A percentile compares a stretch with the other conserved stretches of the same genome.
These are phyloP conservation scores for Stentor coeruleus DNA, from an alignment of 73 alveolate species.

Conservation along the genomic window DNA sequence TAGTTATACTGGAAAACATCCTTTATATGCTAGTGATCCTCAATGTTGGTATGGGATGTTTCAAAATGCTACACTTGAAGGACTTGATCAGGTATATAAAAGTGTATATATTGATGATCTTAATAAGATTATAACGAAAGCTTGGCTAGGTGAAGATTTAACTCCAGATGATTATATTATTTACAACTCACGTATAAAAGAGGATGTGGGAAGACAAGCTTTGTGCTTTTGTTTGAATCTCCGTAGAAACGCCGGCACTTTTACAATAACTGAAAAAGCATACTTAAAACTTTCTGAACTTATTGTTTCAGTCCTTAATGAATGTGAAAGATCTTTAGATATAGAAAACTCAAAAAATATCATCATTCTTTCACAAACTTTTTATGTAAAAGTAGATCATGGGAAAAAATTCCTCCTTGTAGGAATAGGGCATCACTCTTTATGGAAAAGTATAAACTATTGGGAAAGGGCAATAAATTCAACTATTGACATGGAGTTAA, in stretches of 20 bases:
- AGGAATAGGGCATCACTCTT: neutral
- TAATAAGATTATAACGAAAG: neutral
- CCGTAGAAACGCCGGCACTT: neutral
- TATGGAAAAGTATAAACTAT: neutral
- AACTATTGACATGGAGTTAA: neutral
- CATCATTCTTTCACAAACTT: neutral
- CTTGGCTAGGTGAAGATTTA: neutral
- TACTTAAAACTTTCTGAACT: neutral
- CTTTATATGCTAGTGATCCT: too few relatives aligned
- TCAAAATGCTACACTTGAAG: too few relatives aligned
- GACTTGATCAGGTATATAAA: too few relatives aligned
- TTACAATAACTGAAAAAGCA: neutral
- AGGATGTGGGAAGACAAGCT: neutral
- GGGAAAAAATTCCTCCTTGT: neutral
- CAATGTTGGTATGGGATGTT: too few relatives aligned
- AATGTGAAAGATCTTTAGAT: neutral
- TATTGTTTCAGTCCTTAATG: neutral
- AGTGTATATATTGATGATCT: too few relatives aligned
- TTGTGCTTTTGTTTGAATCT: too few relatives aligned
- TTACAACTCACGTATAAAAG: neutral
- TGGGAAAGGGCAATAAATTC: neutral
- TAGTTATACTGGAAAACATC: too few relatives aligned
- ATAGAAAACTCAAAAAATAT: neutral
- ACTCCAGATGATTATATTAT: neutral
- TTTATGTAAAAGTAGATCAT: neutral